Percentiles rank a stretch among this genome's conserved stretches.
Conservation (phyloP, 2,329 filamentous ascomycete genomes). For the Colletotrichum coccodes region DNA sequence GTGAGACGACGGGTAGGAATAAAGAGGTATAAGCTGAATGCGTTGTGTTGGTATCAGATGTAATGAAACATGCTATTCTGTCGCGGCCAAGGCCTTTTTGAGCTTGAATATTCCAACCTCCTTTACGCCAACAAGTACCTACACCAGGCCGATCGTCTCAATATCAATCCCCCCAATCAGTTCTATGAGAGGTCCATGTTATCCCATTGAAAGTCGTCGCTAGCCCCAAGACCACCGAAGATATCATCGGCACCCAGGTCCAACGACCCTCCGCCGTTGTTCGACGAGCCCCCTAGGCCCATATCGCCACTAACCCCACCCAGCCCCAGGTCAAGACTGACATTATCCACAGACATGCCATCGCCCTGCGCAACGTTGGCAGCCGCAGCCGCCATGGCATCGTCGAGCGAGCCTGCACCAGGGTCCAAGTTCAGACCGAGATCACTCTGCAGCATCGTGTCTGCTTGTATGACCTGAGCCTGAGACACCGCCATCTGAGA, state of each 20-base stretch:
- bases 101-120: neutral
- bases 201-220: constrained; percentile 57
- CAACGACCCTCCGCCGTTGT: constrained; percentile 47
- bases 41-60: constrained; percentile 26
- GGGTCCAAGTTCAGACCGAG: constrained; percentile 53
- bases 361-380: constrained; percentile 47
- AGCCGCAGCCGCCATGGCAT: constrained; percentile 53
- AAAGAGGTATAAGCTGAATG: neutral
- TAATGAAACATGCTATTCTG: constrained; percentile 2
- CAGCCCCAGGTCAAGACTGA: constrained; percentile 59
- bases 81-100: neutral
- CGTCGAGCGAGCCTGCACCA: constrained; percentile 43
- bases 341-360: constrained; percentile 50
- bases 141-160: neutral
- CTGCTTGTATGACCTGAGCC: constrained; percentile 46
- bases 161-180: neutral
- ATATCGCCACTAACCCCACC: constrained; percentile 49
- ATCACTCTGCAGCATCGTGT: constrained; percentile 54
- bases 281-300: constrained; percentile 47
- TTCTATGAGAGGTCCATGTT: constrained; percentile 44
- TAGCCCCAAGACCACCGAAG: constrained; percentile 49
- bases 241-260: constrained; percentile 47
- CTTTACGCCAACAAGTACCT: neutral
- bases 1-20: neutral
- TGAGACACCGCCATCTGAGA: constrained; percentile 64